Base-by-base conservation (phyloP, 495 filamentous ascomycete species). In the Corynascus novoguineensis region DNA sequence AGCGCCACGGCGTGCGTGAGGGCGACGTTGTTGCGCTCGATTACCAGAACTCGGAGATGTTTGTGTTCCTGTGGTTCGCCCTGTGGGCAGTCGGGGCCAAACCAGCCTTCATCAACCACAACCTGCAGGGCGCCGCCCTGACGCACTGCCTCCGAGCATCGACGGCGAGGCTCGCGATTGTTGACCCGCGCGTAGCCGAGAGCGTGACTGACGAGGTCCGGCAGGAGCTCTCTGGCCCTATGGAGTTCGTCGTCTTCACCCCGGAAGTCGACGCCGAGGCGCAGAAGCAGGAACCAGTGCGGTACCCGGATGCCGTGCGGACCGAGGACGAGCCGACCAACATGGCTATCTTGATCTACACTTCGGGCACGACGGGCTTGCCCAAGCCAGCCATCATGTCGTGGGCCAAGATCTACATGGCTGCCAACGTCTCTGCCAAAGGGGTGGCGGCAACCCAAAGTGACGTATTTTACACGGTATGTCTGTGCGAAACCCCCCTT, bases 311-410 rank as follows among this genome's bases (percentile, higher is more conserved):
- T 60, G 70, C 72, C 31, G 78, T 73, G 14, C 79, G 90, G 10
- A 63, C 66, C 12, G 82, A 81, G 3, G 62, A 70, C 8, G 71
- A 74, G n/a, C 58, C 75, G 8, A 76, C 76, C 9, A 81, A 85
- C 55, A 83, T 89, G 78, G 87, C 84, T 0, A 70, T 87, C 31
- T 74, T 96, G 61, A 91, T 96, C 25, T 96, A 88, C 68, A 96
- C 91, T 15, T 78, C 84, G 42, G 91, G 91, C 5, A 96, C 91
- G 2, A 96, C 91, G 0, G 93, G 93, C 0, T 75, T 97, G 55
- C 93, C 93, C 0, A 98, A 98, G 68, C 82, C 90, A 2, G 93
- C 91, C 0, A 82, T 95, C 25, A 80, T 97, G 25, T 81, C 80
- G 49, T 96, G 88, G 87, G 73, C 65, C 29, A 96, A 96, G 64